Percentiles rank a stretch among this genome's conserved stretches.
These are phyloP conservation scores for Trichomonascaceae sp. DNA, from an alignment of 1,139 yeast species.

Conservation along the genomic window DNA sequence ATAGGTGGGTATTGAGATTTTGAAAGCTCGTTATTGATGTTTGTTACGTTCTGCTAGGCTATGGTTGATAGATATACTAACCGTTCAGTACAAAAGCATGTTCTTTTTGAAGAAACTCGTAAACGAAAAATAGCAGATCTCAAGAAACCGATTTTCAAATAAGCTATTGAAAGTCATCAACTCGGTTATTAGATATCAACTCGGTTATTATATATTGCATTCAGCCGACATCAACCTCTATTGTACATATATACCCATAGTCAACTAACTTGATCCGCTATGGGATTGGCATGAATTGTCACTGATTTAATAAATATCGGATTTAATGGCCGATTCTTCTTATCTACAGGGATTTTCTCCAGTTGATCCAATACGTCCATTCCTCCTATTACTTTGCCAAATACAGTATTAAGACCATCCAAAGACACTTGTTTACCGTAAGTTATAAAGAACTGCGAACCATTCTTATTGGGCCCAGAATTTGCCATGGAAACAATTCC, in stretches of 20 bases:
- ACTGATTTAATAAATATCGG: constrained; percentile 36
- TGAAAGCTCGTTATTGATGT: neutral
- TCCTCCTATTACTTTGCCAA: constrained; percentile 47
- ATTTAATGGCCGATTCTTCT: constrained; percentile 37
- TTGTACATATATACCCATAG: constrained; percentile 4
- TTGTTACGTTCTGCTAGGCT: neutral
- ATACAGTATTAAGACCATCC: constrained; percentile 53
- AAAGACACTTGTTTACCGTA: constrained; percentile 38
- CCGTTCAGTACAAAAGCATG: constrained; percentile 59
- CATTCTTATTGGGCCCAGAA: constrained; percentile 40
- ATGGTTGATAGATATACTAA: neutral
- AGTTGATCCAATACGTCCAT: constrained; percentile 34
- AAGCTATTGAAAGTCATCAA: constrained; percentile 1
- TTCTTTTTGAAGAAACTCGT: constrained; percentile 79
- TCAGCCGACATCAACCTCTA: neutral
- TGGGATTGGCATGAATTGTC: constrained; percentile 38
- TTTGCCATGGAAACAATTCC: constrained; percentile 44
- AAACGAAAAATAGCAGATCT: constrained; percentile 73
- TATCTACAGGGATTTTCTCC: constrained; percentile 37
- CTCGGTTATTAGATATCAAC: too few species aligned
- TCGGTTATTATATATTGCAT: neutral
- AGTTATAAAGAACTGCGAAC: constrained; percentile 41
- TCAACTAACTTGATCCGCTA: constrained; percentile 22
- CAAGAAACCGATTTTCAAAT: constrained; percentile 32
- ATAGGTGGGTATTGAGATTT: constrained; percentile 32